Evolutionary conservation across 805 yeast genomes (phyloP).

Genomic region (Wickerhamomyces kurtzmanii): DNA sequence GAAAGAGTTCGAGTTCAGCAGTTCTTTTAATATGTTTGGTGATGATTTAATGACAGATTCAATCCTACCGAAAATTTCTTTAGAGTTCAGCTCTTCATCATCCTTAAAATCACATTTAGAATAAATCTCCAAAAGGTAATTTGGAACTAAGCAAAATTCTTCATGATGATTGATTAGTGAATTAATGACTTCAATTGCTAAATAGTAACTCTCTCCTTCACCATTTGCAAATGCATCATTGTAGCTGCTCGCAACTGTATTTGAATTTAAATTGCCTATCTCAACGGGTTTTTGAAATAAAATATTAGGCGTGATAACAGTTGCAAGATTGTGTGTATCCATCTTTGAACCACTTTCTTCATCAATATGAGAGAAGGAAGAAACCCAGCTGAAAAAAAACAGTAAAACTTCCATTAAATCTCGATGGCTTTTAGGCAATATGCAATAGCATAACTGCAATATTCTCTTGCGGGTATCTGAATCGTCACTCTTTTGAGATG

Average conservation of each 20-base stretch:
- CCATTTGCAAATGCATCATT: constrained; percentile 28
- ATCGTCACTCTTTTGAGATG: constrained; percentile 47
- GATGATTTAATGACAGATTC: constrained; percentile 18
- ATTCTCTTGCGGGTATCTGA: constrained; percentile 37
- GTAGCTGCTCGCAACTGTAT: constrained; percentile 18
- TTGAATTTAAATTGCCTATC: no score
- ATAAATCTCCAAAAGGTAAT: constrained; percentile 27
- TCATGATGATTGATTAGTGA: constrained; percentile 74
- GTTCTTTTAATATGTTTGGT: constrained; percentile 1
- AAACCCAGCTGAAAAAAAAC: constrained; percentile 87
- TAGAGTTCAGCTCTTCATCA: constrained; percentile 18
- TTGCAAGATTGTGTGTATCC: constrained; percentile 93
- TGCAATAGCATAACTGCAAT: constrained; percentile 55
- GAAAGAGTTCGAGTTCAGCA: constrained; percentile 5
- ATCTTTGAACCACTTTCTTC: constrained; percentile 88
- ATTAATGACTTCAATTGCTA: constrained; percentile 87
- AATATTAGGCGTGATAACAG: constrained; percentile 91
- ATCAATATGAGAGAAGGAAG: constrained; percentile 89
- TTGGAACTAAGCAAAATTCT: constrained; percentile 69
- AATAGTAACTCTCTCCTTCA: constrained; percentile 64
- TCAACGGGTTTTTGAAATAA: constrained; percentile 45
- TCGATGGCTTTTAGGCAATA: constrained; percentile 75
- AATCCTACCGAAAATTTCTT: constrained; percentile 27
- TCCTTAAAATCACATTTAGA: constrained; percentile 13
- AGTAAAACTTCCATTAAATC: constrained; percentile 81